Evolutionary conservation across 139 green algal genomes (phyloP).

Genomic region (Chlorella sp.): DNA sequence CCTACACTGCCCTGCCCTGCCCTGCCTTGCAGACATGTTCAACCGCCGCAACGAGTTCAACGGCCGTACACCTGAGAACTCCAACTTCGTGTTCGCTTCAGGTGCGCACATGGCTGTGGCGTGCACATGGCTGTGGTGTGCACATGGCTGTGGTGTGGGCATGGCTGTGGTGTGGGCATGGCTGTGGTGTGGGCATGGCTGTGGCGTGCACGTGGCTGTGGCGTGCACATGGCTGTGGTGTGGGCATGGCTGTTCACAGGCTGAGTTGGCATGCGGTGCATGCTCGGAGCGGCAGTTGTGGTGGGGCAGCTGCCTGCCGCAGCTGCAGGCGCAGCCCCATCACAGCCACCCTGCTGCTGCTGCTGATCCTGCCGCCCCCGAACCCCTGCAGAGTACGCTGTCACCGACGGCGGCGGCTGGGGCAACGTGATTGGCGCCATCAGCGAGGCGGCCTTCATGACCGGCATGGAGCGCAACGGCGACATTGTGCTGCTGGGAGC

Average conservation of each 20-base stretch:
- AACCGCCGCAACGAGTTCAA: slow-evolving; percentile 30
- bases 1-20: too few relatives aligned
- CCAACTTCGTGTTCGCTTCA: slow-evolving; percentile 25
- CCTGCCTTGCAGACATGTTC: slow-evolving; percentile 27
- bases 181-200: not conserved
- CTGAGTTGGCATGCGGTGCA: too few relatives aligned
- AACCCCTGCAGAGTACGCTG: slow-evolving; percentile 52
- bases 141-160: too few relatives aligned
- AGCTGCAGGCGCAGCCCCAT: too few relatives aligned
- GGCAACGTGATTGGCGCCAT: slow-evolving; percentile 63
- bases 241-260: not conserved
- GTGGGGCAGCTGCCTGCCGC: too few relatives aligned
- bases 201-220: not conserved
- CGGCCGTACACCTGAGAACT: slow-evolving; percentile 21
- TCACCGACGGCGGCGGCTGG: slow-evolving; percentile 47
- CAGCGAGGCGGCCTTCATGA: slow-evolving; percentile 79
- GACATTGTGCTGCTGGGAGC: slow-evolving; percentile 63
- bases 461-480: slow-evolving; percentile 73
- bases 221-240: not conserved
- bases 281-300: too few relatives aligned
- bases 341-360: too few relatives aligned
- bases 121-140: too few relatives aligned
- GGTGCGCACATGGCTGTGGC: too few relatives aligned
- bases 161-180: not conserved
- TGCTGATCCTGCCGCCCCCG: too few relatives aligned